Percentiles rank a stretch among this genome's conserved stretches.
Evolutionary conservation across 2,329 filamentous ascomycete genomes (phyloP).

Genomic region (Cytospora chrysosperma): DNA sequence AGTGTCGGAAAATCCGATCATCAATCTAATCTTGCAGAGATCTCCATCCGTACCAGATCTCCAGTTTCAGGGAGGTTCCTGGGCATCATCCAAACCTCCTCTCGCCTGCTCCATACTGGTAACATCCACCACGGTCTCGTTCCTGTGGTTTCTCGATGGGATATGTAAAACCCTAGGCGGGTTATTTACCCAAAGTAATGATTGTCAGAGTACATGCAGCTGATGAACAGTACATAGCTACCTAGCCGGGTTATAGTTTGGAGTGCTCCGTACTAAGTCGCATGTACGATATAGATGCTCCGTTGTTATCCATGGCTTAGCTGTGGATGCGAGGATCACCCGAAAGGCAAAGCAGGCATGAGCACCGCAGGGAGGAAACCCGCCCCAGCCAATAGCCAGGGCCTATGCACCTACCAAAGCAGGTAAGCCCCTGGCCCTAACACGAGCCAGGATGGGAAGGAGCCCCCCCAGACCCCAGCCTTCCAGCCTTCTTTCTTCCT

Average conservation of each 20-base stretch:
- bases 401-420: not conserved
- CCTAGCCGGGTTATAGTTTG: not conserved
- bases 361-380: not conserved
- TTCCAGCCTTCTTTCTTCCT: constrained; percentile 4
- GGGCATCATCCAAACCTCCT: not conserved
- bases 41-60: not conserved
- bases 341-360: constrained; percentile 14
- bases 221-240: not conserved
- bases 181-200: not conserved
- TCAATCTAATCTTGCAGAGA: not conserved
- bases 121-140: not conserved
- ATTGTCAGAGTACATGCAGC: not conserved
- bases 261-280: not conserved
- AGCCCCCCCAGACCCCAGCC: constrained; percentile 3
- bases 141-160: not conserved
- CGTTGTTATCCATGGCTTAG: not conserved
- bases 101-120: not conserved
- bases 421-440: not conserved
- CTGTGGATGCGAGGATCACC: constrained; percentile 9
- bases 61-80: not conserved
- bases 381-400: not conserved
- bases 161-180: not conserved
- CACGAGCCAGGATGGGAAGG: constrained; percentile 4
- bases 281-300: too few relatives aligned
- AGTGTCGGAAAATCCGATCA: not conserved